Evolutionary conservation across 2,329 filamentous ascomycete species (phyloP).

Genomic region (Lasiodiplodia citricola): DNA sequence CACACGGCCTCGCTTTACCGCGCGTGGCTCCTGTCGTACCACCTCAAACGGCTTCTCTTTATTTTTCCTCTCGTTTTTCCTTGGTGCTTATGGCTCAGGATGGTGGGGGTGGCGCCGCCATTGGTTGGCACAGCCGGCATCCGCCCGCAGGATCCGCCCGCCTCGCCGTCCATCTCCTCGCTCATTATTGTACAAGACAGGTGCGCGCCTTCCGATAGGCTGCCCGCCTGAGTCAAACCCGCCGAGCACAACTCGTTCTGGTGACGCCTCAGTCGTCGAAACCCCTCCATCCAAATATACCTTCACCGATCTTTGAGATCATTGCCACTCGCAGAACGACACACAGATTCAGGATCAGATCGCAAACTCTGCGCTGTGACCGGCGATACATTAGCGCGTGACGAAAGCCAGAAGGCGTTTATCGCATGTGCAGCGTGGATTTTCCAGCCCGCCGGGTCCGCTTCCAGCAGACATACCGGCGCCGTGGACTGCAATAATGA

Average conservation of each 20-base stretch:
- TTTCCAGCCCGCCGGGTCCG: not conserved
- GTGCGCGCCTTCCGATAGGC: constrained; percentile 7
- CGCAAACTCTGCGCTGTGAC: constrained; percentile 4
- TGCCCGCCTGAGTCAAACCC: not conserved
- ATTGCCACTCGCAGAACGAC: constrained; percentile 8
- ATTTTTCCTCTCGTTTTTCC: not conserved
- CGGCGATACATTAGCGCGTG: constrained; percentile 13
- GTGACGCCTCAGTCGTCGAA: not conserved
- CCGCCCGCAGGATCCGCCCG: constrained; percentile 12
- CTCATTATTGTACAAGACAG: not conserved
- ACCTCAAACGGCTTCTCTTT: not conserved
- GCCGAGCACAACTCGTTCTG: not conserved
- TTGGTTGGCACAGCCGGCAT: constrained; percentile 2
- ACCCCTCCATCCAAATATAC: not conserved
- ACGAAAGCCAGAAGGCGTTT: constrained; percentile 10
- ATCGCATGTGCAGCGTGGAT: not conserved
- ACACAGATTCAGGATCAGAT: constrained; percentile 4
- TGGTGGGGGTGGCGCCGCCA: constrained; percentile 15
- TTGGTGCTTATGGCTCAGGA: constrained; percentile 9
- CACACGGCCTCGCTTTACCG: not conserved
- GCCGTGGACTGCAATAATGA: not conserved
- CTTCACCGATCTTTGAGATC: constrained; percentile 1
- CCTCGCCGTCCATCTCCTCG: not conserved
- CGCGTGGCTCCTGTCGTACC: constrained; percentile 17
- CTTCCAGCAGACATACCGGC: not conserved